Conservation (phyloP, 2,329 filamentous ascomycete genomes). For the Dothistroma septosporum region DNA sequence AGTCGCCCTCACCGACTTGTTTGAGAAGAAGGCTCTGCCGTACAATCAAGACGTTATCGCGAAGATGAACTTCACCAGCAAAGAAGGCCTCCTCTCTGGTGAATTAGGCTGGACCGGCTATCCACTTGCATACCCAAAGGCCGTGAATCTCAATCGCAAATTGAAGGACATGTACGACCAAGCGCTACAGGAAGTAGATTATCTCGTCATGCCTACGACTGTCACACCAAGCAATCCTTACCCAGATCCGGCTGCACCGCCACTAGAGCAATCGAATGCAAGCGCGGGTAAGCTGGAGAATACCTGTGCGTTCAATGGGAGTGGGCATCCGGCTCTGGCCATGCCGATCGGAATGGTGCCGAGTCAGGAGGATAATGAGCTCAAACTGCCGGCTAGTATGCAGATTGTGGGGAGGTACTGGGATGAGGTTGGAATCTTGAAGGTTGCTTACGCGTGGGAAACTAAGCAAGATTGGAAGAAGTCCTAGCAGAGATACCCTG, state of each 20-base stretch:
- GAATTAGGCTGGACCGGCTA: conserved; percentile 45
- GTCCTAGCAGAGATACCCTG: no score
- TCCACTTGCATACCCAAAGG: conserved; percentile 47
- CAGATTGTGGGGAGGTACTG: conserved; percentile 42
- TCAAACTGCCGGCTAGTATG: conserved; percentile 34
- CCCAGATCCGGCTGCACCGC: conserved; percentile 38
- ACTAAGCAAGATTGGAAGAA: conserved; percentile 43
- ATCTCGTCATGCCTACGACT: conserved; percentile 47
- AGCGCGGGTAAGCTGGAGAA: conserved; percentile 55
- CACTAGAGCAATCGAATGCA: conserved; percentile 46
- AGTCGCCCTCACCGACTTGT: conserved; percentile 50
- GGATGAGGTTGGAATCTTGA: conserved; percentile 47
- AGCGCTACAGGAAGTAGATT: conserved; percentile 41
- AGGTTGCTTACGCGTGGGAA: conserved; percentile 48
- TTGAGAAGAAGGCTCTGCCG: conserved; percentile 44
- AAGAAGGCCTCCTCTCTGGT: conserved; percentile 54
- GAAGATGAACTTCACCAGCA: conserved; percentile 51
- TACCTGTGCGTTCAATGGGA: conserved; percentile 51
- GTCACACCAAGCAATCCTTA: conserved; percentile 45
- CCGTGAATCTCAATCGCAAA: conserved; percentile 43
- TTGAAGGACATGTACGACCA: conserved; percentile 46
- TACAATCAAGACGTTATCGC: conserved; percentile 48
- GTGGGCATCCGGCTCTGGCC: conserved; percentile 47
- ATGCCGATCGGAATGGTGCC: conserved; percentile 40
- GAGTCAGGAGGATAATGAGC: conserved; percentile 13